Evolutionary conservation across 2,329 filamentous ascomycete species (phyloP).

Genomic region (Dendryphion nanum): DNA sequence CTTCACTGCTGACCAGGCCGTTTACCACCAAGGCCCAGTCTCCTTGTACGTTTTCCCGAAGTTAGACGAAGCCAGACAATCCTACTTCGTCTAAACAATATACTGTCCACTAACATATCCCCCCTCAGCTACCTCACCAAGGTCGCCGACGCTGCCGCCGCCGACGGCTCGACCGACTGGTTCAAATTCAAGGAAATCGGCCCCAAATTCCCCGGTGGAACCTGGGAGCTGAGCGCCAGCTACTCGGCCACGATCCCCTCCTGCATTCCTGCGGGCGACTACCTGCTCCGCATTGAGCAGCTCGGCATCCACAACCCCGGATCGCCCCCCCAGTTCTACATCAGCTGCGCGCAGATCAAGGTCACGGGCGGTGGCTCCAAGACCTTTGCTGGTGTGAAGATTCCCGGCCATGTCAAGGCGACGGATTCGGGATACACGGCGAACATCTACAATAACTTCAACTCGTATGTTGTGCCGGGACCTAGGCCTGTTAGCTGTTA

Average conservation of each 20-base stretch:
- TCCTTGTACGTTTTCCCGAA: slow-evolving; percentile 9
- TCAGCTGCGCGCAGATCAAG: slow-evolving; percentile 19
- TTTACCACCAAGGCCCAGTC: slow-evolving; percentile 22
- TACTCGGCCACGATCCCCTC: slow-evolving; percentile 20
- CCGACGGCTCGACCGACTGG: slow-evolving; percentile 20
- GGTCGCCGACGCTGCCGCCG: slow-evolving; percentile 12
- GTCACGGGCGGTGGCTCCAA: slow-evolving; percentile 15
- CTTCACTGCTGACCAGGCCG: slow-evolving; percentile 13
- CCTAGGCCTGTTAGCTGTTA: background rate
- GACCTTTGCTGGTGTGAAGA: slow-evolving; percentile 12
- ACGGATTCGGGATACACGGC: slow-evolving; percentile 18
- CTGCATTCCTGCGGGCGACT: slow-evolving; percentile 19
- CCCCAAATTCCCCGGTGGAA: slow-evolving; percentile 14
- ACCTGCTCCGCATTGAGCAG: slow-evolving; percentile 21
- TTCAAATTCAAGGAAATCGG: slow-evolving; percentile 26
- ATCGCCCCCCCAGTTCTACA: slow-evolving; percentile 19
- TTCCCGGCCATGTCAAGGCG: slow-evolving; percentile 16
- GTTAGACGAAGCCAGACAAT: background rate
- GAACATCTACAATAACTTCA: slow-evolving; percentile 24
- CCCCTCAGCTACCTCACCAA: slow-evolving; percentile 18
- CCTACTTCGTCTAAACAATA: too few species aligned
- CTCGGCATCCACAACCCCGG: slow-evolving; percentile 20
- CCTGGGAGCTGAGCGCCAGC: slow-evolving; percentile 6
- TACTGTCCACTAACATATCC: background rate
- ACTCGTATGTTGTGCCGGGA: slow-evolving; percentile 15